A percentile compares a stretch with the other conserved stretches of the same genome.
Evolutionary conservation across 257 asterid species (phyloP).

Genomic region (Capsicum baccatum): DNA sequence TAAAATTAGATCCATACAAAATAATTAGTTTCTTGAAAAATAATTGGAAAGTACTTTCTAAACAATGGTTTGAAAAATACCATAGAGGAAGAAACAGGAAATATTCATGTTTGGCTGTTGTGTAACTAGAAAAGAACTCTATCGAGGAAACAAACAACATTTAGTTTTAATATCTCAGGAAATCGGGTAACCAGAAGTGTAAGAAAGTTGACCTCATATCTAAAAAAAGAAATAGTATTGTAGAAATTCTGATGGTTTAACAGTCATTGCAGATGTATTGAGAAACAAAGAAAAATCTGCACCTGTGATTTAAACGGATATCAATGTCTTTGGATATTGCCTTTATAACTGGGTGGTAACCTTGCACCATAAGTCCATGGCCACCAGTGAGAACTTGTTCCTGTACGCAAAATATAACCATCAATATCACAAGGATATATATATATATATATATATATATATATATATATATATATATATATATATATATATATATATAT

Average conservation of each 20-base stretch:
- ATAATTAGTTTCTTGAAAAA: not conserved
- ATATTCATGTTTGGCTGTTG: not conserved
- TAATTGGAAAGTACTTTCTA: not conserved
- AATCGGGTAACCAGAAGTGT: not conserved
- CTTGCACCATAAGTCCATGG: conserved; percentile 99
- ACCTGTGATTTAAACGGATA: conserved; percentile 91
- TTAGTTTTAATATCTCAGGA: not conserved
- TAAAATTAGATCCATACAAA: not conserved
- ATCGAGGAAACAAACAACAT: not conserved
- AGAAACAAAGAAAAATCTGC: conserved; percentile 35
- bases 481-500: conserved; percentile 16
- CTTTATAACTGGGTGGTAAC: conserved; percentile 82
- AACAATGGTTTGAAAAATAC: not conserved
- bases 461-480: too few relatives aligned
- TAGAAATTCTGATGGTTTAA: not conserved
- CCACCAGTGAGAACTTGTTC: conserved; percentile 97
- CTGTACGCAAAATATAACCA: conserved; percentile 48
- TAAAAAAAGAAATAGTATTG: not conserved
- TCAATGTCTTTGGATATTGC: conserved; percentile 75
- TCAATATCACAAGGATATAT: not conserved
- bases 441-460: not conserved
- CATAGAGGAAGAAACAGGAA: not conserved
- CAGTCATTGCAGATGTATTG: not conserved
- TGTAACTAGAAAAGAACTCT: not conserved
- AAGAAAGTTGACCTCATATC: not conserved